A percentile compares a stretch with the other conserved stretches of the same genome.
phyloP scores from a whole-genome alignment of 2,329 filamentous ascomycete species.

The Colletotrichum caudatum region DNA sequence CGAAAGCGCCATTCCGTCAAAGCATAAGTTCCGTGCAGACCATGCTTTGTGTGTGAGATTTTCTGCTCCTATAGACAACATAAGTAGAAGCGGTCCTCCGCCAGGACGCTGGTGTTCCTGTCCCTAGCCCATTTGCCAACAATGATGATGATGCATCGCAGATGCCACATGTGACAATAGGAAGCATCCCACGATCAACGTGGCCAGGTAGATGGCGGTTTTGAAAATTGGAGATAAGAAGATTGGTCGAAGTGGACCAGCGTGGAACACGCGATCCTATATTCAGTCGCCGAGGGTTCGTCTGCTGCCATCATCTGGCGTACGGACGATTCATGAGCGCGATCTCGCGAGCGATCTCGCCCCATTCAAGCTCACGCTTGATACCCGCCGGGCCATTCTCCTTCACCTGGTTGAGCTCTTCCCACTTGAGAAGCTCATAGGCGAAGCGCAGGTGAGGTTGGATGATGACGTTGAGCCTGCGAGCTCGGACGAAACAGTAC shows the following conservation, averaged over 20 bases:
- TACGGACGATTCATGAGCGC: conserved; percentile 97
- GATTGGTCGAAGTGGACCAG: not conserved
- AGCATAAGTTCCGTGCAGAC: conserved; percentile 1
- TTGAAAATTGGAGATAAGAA: not conserved
- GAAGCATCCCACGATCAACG: conserved; percentile 11
- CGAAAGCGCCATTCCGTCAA: conserved; percentile 19
- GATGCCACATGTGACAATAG: not conserved
- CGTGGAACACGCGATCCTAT: not conserved
- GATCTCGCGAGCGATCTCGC: conserved; percentile 87
- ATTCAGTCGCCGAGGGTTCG: not conserved
- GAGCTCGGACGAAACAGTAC: conserved; percentile 95
- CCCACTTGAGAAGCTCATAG: conserved; percentile 96
- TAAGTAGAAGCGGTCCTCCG: not conserved
- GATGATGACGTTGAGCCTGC: conserved; percentile 96
- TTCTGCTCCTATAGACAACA: not conserved
- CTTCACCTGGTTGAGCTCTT: conserved; percentile 76
- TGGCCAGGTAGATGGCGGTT: not conserved
- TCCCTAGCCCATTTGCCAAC: not conserved
- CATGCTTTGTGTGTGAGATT: conserved; percentile 2
- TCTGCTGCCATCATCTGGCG: conserved; percentile 65
- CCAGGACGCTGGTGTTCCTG: not conserved
- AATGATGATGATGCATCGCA: not conserved
- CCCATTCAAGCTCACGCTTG: conserved; percentile 90
- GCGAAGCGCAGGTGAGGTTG: conserved; percentile 95
- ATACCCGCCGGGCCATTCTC: conserved; percentile 55